phyloP scores from a whole-genome alignment of 1,139 yeast species.

The Blastobotrys ciferrii region DNA sequence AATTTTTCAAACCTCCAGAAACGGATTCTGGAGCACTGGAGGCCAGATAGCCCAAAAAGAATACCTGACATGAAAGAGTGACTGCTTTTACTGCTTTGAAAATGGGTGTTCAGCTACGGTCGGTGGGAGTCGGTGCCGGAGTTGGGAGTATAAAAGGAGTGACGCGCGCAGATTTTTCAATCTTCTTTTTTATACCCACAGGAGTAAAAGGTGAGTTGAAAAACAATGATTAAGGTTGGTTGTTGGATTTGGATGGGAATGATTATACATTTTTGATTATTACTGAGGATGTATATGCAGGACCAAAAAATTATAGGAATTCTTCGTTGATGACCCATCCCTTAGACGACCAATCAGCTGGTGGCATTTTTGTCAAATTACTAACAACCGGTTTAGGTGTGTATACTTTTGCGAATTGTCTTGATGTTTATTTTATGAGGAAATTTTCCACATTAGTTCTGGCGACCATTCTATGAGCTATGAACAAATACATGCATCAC shows the following conservation, averaged over 20 bases:
- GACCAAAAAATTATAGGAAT: constrained; percentile 57
- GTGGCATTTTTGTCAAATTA: background rate
- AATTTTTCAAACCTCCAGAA: no score
- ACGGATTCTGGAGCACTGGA: no score
- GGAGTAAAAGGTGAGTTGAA: background rate
- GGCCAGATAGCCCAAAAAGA: no score
- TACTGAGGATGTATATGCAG: constrained; percentile 67
- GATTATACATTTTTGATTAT: constrained; percentile 35
- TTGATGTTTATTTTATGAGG: constrained; percentile 16
- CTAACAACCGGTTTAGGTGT: constrained; percentile 12
- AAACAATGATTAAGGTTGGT: background rate
- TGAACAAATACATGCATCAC: constrained; percentile 80
- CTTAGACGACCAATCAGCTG: background rate
- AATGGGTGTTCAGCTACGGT: no score
- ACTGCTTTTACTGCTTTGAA: no score
- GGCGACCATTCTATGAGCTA: constrained; percentile 56
- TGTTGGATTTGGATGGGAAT: constrained; percentile 17
- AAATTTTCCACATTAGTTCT: constrained; percentile 43
- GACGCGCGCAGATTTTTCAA: background rate
- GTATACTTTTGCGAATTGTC: background rate
- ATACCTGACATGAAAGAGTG: no score
- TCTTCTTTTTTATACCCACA: background rate
- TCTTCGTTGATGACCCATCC: constrained; percentile 58
- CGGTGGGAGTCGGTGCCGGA: no score
- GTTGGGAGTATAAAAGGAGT: background rate